Base-by-base conservation (phyloP, 2,329 filamentous ascomycete species). In the Hypoxylon sp. region DNA sequence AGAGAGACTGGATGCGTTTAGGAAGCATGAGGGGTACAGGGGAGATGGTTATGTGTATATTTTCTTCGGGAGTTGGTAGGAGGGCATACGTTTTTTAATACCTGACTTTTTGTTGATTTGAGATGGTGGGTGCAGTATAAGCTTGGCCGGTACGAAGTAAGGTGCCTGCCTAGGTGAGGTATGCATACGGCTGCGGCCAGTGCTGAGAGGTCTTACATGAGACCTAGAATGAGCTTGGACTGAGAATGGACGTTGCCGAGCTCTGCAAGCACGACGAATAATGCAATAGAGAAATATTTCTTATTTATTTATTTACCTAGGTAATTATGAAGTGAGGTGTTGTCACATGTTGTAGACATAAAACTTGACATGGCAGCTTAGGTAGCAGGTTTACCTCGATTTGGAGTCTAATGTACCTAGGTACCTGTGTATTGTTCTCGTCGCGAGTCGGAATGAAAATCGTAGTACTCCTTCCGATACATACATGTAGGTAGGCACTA, bases 31-130 rank as follows among this genome's bases (percentile, higher is more conserved):
- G 27, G 52, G 44, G 35, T 13, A 46, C 32, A 16, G 29, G 47
- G 11, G 40, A 32, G 40, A 55, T 51, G 47, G 49, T 60, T 54
- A 60, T 57, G 55, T 63, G 63, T 63, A 63, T 54, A 65, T 65
- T 65, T 63, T 55, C 59, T 63, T 48, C 63, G 64, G 59, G 58
- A 61, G 61, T 47, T 52, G 62, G 53, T 15, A 57, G 63, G 63
- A 63, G 40, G 64, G 62, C 56, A 67, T 64, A 63, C 55, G 36
- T 55, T 65, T 63, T 64, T 69, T 69, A 65, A 67, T 67, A 67
- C 60, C 57, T 66, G 62, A 55, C 51, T 56, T 61, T 57, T 61
- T 63, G 60, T 53, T n/a, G n/a, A n/a, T n/a, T n/a, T n/a, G n/a
- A n/a, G n/a, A n/a, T n/a, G n/a, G n/a, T n/a, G n/a, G n/a, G n/a